Conservation (phyloP, 1,139 yeast species). For the Groenewaldozyma sp. region DNA sequence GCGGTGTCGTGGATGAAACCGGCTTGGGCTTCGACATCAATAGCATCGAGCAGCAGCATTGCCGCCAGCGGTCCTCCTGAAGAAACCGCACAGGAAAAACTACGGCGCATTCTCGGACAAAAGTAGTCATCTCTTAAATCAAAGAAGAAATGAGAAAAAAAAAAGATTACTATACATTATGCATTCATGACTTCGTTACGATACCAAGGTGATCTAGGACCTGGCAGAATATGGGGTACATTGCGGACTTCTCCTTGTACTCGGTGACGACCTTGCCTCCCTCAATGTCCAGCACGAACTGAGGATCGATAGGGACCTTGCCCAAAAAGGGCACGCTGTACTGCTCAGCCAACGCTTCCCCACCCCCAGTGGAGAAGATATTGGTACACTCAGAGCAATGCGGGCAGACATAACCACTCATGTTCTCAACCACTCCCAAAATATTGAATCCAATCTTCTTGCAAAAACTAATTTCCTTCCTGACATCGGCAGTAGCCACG, state of each 20-base stretch:
- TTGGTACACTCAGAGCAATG: constrained; percentile 80
- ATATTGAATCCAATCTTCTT: constrained; percentile 71
- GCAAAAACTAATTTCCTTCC: constrained; percentile 90
- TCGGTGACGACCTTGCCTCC: constrained; percentile 29
- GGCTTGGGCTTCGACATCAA: constrained; percentile 1
- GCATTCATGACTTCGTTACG: neutral
- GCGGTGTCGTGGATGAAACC: no score
- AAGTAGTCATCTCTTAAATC: no score
- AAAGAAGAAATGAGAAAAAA: no score
- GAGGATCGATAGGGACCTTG: constrained; percentile 86
- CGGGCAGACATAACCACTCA: constrained; percentile 96
- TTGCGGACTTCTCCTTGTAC: constrained; percentile 30
- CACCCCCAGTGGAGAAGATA: constrained; percentile 94
- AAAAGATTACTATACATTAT: no score
- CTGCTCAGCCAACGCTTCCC: constrained; percentile 54
- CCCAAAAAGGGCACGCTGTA: constrained; percentile 66
- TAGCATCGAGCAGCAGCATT: neutral
- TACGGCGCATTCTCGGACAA: neutral
- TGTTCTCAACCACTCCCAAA: constrained; percentile 86
- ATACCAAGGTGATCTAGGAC: constrained; percentile 35
- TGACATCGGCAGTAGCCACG: constrained; percentile 86
- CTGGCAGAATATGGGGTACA: constrained; percentile 41
- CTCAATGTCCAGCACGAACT: constrained; percentile 78
- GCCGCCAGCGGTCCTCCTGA: no score
- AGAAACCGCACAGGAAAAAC: constrained; percentile 8